Base-by-base conservation (phyloP, 2,329 filamentous ascomycete species). In the Pseudopyrenochaeta lycopersici region DNA sequence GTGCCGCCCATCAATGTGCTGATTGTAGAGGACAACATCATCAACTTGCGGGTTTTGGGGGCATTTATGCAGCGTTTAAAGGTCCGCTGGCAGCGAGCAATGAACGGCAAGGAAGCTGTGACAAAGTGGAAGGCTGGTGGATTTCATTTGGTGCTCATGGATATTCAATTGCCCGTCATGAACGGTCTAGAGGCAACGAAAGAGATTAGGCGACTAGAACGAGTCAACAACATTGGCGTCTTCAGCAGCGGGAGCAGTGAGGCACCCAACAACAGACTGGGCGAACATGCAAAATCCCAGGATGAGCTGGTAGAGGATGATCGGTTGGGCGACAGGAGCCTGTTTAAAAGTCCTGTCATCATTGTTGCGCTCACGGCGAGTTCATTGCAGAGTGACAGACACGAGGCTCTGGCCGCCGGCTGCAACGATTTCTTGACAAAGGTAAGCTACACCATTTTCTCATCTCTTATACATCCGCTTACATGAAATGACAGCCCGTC, bases 381-480 rank as follows among this genome's bases (percentile, higher is more conserved):
- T 67, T 96, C 91, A 56, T 80, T 99, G 70, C 94, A 98, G 77
- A 96, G 92, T 72, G 95, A 99, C 79, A 86, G 95, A 62, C 93
- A 97, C 72, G 93, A 97, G 75, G 95, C 95, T 3, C 80, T 98
- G 67, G 94, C 94, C 23, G 95, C 94, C 33, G 95, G 95, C 4
- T 98, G 95, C 76, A 99, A 99, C 74, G 95, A 99, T 77, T 99
- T 98, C 77, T 81, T 99, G 73, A 98, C 95, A 57, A 97, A 97
- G 88, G 92, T 95, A 81, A 63, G 83, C 21, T 18, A 29, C 14
- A 10, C 23, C n/a, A 14, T 20, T 20, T 23, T 31, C 29, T 21
- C 43, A 14, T 10, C 30, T 49, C 11, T 10, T 10, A 10, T 10
- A 35, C 12, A 7, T 40, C 7, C 29, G 46, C 61, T 75, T 63